Percentiles rank a stretch among this genome's conserved stretches.
Conservation (phyloP, 169 alveolate species). For the Eimeria praecox region DNA sequence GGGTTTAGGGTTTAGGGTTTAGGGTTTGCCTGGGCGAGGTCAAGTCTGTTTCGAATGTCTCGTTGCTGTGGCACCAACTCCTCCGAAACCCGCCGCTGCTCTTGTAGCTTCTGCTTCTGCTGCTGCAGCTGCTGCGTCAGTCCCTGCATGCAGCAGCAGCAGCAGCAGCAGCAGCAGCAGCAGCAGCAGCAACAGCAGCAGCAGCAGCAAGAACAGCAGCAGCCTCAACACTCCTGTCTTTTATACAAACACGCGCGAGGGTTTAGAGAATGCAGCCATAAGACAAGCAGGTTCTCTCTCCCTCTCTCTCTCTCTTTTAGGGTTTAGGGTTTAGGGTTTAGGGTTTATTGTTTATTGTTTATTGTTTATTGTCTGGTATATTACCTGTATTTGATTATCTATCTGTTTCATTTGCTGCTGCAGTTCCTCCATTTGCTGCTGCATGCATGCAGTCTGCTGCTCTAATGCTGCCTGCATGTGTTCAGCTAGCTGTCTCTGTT, state of each 20-base stretch:
- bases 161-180: not conserved
- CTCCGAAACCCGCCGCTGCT: slow-evolving; percentile 21
- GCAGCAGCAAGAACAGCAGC: not conserved
- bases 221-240: too few relatives aligned
- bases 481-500: not conserved
- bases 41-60: slow-evolving; percentile 5
- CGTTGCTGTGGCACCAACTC: slow-evolving; percentile 13
- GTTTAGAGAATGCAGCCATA: too few relatives aligned
- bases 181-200: slow-evolving; percentile 10
- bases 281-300: too few relatives aligned
- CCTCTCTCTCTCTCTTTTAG: too few relatives aligned
- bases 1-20: slow-evolving; percentile 26
- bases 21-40: slow-evolving; percentile 38
- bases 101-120: slow-evolving; percentile 22
- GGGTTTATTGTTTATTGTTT: not conserved
- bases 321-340: slow-evolving; percentile 5
- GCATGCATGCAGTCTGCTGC: not conserved
- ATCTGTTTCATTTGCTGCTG: not conserved
- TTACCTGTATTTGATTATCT: not conserved
- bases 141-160: too few relatives aligned
- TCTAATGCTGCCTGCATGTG: not conserved
- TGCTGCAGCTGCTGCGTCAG: not conserved
- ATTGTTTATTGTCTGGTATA: too few relatives aligned
- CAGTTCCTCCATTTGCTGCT: not conserved
- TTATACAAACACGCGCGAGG: not conserved